Evolutionary conservation across 805 yeast species (phyloP).

Genomic region (Soucietia sequanensis): DNA sequence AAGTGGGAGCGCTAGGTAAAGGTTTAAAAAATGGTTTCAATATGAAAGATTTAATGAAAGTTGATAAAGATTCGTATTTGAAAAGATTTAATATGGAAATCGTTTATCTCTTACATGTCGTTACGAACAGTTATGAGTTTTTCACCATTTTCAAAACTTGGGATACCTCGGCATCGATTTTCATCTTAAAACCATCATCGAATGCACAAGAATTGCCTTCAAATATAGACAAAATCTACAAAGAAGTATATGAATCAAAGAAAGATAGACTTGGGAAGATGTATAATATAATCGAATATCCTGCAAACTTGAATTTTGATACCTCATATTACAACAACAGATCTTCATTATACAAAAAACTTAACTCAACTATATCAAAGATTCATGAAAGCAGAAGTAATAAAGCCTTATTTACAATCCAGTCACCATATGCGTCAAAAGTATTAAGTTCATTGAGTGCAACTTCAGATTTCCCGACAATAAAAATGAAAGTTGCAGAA

Average conservation of each 20-base stretch:
- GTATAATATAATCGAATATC: constrained; percentile 52
- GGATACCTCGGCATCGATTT: constrained; percentile 49
- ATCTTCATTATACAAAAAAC: constrained; percentile 53
- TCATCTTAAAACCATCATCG: constrained; percentile 65
- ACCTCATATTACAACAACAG: constrained; percentile 53
- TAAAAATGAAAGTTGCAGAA: constrained; percentile 60
- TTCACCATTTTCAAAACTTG: constrained; percentile 67
- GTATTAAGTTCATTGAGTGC: constrained; percentile 47
- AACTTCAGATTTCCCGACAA: constrained; percentile 56
- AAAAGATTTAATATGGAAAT: constrained; percentile 54
- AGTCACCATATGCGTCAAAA: constrained; percentile 60
- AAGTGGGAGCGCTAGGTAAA: constrained; percentile 80
- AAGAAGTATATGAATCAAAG: constrained; percentile 50
- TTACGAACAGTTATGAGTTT: constrained; percentile 73
- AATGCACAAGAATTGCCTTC: constrained; percentile 65
- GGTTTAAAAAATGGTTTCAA: constrained; percentile 87
- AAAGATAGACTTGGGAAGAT: constrained; percentile 41
- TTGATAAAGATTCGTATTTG: constrained; percentile 54
- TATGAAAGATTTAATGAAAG: constrained; percentile 49
- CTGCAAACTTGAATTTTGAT: constrained; percentile 52
- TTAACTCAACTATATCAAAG: constrained; percentile 53
- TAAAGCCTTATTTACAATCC: constrained; percentile 64
- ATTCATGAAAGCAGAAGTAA: constrained; percentile 62
- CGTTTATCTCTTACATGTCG: constrained; percentile 65
- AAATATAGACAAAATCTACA: constrained; percentile 53